phyloP scores from a whole-genome alignment of 495 filamentous ascomycete species.

The Penicillium odoratum region DNA sequence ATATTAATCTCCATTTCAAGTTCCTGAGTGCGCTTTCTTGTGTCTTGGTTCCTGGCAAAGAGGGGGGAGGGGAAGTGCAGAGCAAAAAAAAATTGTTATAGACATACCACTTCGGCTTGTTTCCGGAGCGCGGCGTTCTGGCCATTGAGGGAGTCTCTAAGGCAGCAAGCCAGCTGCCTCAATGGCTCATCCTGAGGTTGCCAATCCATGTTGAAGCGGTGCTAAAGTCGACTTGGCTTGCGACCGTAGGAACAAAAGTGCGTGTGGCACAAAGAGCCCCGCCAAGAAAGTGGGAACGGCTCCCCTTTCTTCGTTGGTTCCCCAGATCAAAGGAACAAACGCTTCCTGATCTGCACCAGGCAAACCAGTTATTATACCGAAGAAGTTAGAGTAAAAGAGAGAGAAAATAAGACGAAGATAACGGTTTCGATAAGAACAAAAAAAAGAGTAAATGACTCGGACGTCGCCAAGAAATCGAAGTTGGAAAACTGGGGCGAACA shows the following conservation, averaged over 20 bases:
- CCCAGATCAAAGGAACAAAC: constrained; percentile 17
- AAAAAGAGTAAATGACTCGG: background rate
- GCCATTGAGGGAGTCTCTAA: constrained; percentile 88
- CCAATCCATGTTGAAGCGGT: constrained; percentile 71
- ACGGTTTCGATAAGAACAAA: background rate
- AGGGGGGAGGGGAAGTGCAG: constrained; percentile 5
- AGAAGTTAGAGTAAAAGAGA: background rate
- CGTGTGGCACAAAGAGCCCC: constrained; percentile 32
- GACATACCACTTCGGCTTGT: constrained; percentile 61
- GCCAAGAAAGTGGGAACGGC: constrained; percentile 34
- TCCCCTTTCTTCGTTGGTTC: constrained; percentile 20
- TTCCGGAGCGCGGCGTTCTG: constrained; percentile 76
- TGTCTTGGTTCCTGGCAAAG: background rate
- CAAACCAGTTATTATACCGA: background rate
- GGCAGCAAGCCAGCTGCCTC: constrained; percentile 81
- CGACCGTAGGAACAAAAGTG: constrained; percentile 29
- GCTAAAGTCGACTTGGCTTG: constrained; percentile 21
- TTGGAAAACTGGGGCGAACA: background rate
- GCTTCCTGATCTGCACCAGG: background rate
- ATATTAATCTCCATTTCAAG: background rate
- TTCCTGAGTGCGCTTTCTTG: background rate
- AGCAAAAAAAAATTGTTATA: constrained; percentile 19
- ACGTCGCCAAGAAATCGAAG: background rate
- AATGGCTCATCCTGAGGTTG: constrained; percentile 85
- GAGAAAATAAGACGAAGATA: background rate